Evolutionary conservation across 2,329 filamentous ascomycete species (phyloP).

Genomic region (Fusarium nodosum): DNA sequence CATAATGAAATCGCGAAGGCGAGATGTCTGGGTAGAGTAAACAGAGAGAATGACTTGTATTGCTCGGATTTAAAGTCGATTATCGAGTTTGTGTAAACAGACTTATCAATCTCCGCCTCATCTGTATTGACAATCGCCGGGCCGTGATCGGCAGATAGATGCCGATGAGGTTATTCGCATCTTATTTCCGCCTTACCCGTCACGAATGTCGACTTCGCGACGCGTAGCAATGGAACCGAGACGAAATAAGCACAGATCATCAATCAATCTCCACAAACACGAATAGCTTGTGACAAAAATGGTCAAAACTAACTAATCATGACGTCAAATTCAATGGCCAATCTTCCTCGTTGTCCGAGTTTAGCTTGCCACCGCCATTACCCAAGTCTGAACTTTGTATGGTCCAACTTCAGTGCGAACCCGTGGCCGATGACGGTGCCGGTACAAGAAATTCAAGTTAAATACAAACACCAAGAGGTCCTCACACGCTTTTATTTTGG

Average conservation of each 20-base stretch:
- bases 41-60: background rate
- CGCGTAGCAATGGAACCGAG: background rate
- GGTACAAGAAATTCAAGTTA: background rate
- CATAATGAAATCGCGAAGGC: background rate
- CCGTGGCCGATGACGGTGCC: slow-evolving; percentile 33
- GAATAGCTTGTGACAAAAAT: background rate
- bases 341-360: slow-evolving; percentile 7
- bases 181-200: slow-evolving; percentile 3
- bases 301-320: background rate
- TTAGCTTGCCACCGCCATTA: slow-evolving; percentile 12
- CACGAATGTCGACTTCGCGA: background rate
- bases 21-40: background rate
- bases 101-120: background rate
- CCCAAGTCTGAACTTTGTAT: background rate
- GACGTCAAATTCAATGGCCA: slow-evolving; percentile 5
- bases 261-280: slow-evolving; percentile 9
- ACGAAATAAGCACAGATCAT: background rate
- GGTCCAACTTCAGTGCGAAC: background rate
- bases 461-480: slow-evolving; percentile 11
- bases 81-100: background rate
- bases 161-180: slow-evolving; percentile 30
- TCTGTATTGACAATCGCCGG: background rate
- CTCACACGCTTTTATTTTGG: background rate
- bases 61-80: slow-evolving; percentile 2
- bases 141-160: slow-evolving; percentile 20